These are phyloP conservation scores for Neofusicoccum laricinum DNA, from an alignment of 2,329 filamentous ascomycete genomes.

Conservation along the genomic window DNA sequence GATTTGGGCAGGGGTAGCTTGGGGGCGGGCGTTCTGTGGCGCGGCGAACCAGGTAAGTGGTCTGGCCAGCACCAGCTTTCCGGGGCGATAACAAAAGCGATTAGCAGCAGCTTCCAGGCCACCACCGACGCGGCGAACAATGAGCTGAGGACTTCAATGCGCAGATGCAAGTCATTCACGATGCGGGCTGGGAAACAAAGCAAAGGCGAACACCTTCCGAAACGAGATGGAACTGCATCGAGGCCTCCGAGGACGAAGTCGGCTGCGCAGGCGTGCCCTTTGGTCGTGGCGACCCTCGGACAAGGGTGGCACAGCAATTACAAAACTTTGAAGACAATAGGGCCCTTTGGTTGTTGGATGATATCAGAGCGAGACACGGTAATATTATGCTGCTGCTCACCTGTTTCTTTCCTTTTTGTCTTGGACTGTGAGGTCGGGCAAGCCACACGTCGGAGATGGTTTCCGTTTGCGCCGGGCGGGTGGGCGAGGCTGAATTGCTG, in stretches of 20 bases:
- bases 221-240: constrained; percentile 4
- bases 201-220: constrained; percentile 8
- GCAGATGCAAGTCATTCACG: neutral
- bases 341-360: neutral
- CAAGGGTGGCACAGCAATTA: constrained; percentile 13
- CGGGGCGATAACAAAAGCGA: neutral
- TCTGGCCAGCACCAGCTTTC: neutral
- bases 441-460: constrained; percentile 1
- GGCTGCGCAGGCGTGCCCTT: neutral
- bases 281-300: neutral
- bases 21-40: constrained; percentile 3
- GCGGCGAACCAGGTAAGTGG: neutral
- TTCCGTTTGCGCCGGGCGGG: neutral
- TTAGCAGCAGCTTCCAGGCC: constrained; percentile 2
- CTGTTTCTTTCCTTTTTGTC: neutral
- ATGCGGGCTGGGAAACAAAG: neutral
- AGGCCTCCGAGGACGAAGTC: neutral
- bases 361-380: constrained; percentile 6
- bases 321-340: constrained; percentile 14
- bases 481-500: neutral
- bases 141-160: neutral
- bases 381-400: constrained; percentile 5
- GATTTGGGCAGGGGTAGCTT: constrained; percentile 1
- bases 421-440: neutral
- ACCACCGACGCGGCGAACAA: neutral